Evolutionary conservation across 2,329 filamentous ascomycete species (phyloP), one percentile per base, ranked within the genome.

Genomic region (Taxawa tesnikishii): DNA sequence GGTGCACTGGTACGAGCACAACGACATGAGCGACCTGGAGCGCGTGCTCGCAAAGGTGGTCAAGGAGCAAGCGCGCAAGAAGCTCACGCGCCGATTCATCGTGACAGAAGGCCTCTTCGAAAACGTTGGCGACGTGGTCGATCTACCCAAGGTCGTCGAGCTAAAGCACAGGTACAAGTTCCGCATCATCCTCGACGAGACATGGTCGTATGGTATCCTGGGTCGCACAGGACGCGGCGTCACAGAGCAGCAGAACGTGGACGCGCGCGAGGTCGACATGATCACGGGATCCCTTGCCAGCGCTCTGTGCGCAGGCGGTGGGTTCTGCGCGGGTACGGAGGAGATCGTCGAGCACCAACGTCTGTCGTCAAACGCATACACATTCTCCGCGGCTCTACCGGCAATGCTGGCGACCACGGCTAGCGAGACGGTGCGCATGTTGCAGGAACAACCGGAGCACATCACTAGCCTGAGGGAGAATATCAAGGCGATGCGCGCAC

Each of bases 121-220:
- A 61, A 84, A 80, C 34, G 72, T 82, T 14, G 90, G 90, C 31
- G 88, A 94, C 53, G 75, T 79, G 47, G 75, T 79, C 14, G 72
- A 96, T 53, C 62, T 98, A 40, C 88, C 87, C 3, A 87, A 79
- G 52, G 73, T 98, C 46, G 82, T 96, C 41, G 88, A 94, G 54
- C 68, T 98, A 45, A 94, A 94, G 60, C 76, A 87, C 45, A 83
- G 81, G 55, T 94, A 96, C 71, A 98, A 94, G 63, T 98, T 96
- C 65, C 84, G 90, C 47, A 73, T 98, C 35, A 93, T 96, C 43
- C 75, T 98, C 23, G 90, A 98, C 55, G 90, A 98, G 64, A 94
- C 87, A 2, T 93, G 83, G 79, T 94, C 87, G 1, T 98, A 96
- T 53, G 92, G 88, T 38, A 82, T 96, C 12, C 71, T 98, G 4